Conservation (phyloP, 2,329 filamentous ascomycete genomes). For the Chaetomiaceae sp. region DNA sequence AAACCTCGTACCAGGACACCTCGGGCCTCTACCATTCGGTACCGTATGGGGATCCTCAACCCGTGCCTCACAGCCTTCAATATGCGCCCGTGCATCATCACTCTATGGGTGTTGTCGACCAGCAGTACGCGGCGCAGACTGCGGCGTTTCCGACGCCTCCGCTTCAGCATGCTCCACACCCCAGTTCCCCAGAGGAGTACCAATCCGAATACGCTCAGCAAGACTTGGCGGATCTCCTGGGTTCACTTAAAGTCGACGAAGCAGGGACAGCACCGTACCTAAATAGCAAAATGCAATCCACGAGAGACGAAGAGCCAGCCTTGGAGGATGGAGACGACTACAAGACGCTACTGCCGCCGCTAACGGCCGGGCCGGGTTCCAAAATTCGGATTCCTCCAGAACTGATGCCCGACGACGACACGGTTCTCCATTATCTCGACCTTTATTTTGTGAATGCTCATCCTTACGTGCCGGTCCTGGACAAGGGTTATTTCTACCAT, state of each 20-base stretch:
- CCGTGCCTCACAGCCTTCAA: conserved; percentile 45
- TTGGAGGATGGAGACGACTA: conserved; percentile 70
- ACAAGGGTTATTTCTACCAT: conserved; percentile 75
- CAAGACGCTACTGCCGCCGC: conserved; percentile 64
- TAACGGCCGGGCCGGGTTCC: conserved; percentile 63
- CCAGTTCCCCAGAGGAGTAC: conserved; percentile 46
- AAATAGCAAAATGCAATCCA: conserved; percentile 51
- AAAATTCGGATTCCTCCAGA: conserved; percentile 86
- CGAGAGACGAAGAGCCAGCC: conserved; percentile 56
- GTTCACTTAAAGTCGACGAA: conserved; percentile 82
- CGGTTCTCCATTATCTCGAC: conserved; percentile 77
- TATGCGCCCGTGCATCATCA: conserved; percentile 52
- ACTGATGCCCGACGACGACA: conserved; percentile 85
- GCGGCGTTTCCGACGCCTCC: conserved; percentile 53
- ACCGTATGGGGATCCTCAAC: conserved; percentile 43
- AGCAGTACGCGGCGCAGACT: conserved; percentile 45
- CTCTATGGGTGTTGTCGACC: conserved; percentile 47
- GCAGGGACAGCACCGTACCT: conserved; percentile 89
- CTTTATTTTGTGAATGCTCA: conserved; percentile 89
- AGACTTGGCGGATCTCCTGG: conserved; percentile 74
- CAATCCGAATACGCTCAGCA: conserved; percentile 64
- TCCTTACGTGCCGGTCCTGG: conserved; percentile 86
- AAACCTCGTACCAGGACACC: conserved; percentile 45
- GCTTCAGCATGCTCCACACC: conserved; percentile 40
- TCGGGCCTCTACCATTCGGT: conserved; percentile 44